Evolutionary conservation across 768 basidiomycete genomes (phyloP).

Genomic region (Mycena amicta): DNA sequence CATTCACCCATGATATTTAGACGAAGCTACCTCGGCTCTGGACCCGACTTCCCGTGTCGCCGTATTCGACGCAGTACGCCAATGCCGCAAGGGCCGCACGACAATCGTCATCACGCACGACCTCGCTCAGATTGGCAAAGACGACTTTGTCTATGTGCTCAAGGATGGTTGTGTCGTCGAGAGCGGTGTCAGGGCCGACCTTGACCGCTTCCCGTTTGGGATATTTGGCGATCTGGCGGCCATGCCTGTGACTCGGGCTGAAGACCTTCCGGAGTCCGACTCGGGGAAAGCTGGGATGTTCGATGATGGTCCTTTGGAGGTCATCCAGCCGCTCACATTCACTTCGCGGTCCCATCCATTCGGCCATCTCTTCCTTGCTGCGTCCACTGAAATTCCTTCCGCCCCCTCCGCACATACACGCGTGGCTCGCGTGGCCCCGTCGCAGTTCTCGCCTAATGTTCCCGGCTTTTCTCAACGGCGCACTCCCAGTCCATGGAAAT

Average conservation of each 20-base stretch:
- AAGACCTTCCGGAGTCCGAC: neutral
- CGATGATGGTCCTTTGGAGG: neutral
- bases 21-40: slow-evolving; percentile 82
- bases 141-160: slow-evolving; percentile 94
- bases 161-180: slow-evolving; percentile 79
- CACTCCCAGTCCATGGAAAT: slow-evolving; percentile 21
- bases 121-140: slow-evolving; percentile 71
- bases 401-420: slow-evolving; percentile 19
- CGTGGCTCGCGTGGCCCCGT: slow-evolving; percentile 8
- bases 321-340: too few relatives aligned
- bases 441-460: slow-evolving; percentile 8
- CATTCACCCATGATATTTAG: slow-evolving; percentile 52
- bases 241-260: neutral
- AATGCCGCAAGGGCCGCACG: slow-evolving; percentile 76
- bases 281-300: neutral
- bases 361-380: slow-evolving; percentile 9
- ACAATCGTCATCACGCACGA: slow-evolving; percentile 97
- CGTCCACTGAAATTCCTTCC: neutral
- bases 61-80: slow-evolving; percentile 72
- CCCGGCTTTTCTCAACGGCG: slow-evolving; percentile 9
- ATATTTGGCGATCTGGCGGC: slow-evolving; percentile 11
- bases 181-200: slow-evolving; percentile 82
- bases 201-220: slow-evolving; percentile 45
- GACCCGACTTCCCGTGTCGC: slow-evolving; percentile 86
- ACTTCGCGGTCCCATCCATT: slow-evolving; percentile 12